Base-by-base conservation (phyloP, 139 green algal species). In the Closterium sp. region DNA sequence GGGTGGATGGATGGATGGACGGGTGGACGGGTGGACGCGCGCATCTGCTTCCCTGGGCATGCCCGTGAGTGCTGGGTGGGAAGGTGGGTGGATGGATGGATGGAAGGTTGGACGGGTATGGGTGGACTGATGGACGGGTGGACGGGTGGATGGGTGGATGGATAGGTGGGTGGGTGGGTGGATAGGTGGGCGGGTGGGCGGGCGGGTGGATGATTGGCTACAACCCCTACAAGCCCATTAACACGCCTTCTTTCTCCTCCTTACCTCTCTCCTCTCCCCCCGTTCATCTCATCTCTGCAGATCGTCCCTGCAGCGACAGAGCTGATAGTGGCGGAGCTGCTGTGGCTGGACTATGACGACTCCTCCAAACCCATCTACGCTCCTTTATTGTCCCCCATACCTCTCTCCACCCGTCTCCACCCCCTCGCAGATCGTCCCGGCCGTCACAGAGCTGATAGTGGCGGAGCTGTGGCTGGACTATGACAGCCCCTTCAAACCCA, bases 11-110 rank as follows among this genome's bases (percentile, higher is more conserved):
- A n/a, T n/a, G n/a, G n/a, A n/a, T n/a, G n/a, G n/a, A n/a, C n/a
- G n/a, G n/a, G n/a, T n/a, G n/a, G n/a, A n/a, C 4, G 6, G 86
- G 97, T 99, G 31, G 97, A 99, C 94, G 96, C 96, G 87, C 96
- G 98, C 30, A 99, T 99, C 92, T 96, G 97, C 11, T n/a, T 99
- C 99, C 96, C 94, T 99, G n/a, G 98, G 98, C 88, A 99, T 99
- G 98, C 98, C 98, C 86, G 92, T 91, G 13, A 85, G 85, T 94
- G 28, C 5, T 62, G 42, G 42, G 7, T 62, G 42, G 42, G 7
- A n/a, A n/a, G n/a, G n/a, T n/a, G 62, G 62, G 62, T 79, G 19
- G 19, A 13, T 73, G 50, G 50, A 11, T 24, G 50, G 50, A 11
- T 73, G 38, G 50, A 11, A 24, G 50, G 17, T 0, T 24, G 62